Percentiles rank a stretch among this genome's conserved stretches.
Conservation (phyloP, 768 basidiomycete genomes). For the Asterophora lycoperdoides region DNA sequence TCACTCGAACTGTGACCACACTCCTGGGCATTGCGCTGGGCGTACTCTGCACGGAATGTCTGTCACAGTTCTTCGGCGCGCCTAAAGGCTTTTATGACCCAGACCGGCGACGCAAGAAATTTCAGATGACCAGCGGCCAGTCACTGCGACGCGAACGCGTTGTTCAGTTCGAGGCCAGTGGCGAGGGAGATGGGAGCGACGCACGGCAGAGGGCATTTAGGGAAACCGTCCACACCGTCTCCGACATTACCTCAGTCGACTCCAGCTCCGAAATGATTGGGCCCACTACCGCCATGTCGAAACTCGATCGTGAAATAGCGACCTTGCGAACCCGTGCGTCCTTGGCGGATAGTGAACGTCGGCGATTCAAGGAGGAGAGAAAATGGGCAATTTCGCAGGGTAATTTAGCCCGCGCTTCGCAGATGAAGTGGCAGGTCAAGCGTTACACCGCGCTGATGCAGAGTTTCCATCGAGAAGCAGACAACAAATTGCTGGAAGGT, state of each 20-base stretch:
- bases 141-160: constrained; percentile 32
- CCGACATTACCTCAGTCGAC: constrained; percentile 68
- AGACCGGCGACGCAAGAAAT: constrained; percentile 30
- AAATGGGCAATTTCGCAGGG: constrained; percentile 85
- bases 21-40: constrained; percentile 67
- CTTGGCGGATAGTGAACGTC: constrained; percentile 76
- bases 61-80: constrained; percentile 61
- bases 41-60: constrained; percentile 64
- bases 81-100: constrained; percentile 29
- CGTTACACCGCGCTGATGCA: constrained; percentile 76
- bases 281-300: constrained; percentile 52
- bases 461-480: constrained; percentile 77
- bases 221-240: constrained; percentile 30
- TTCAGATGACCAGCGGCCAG: constrained; percentile 14
- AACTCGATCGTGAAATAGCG: constrained; percentile 71
- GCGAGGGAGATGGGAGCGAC: constrained; percentile 34
- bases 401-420: constrained; percentile 65
- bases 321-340: constrained; percentile 72
- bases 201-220: constrained; percentile 22
- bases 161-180: constrained; percentile 43
- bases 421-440: constrained; percentile 84
- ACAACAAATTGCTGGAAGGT: constrained; percentile 66
- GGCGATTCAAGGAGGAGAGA: constrained; percentile 79
- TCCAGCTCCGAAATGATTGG: constrained; percentile 64
- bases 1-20: constrained; percentile 51